phyloP scores from a whole-genome alignment of 345 rosid genomes.

The Boechera retrofracta region DNA sequence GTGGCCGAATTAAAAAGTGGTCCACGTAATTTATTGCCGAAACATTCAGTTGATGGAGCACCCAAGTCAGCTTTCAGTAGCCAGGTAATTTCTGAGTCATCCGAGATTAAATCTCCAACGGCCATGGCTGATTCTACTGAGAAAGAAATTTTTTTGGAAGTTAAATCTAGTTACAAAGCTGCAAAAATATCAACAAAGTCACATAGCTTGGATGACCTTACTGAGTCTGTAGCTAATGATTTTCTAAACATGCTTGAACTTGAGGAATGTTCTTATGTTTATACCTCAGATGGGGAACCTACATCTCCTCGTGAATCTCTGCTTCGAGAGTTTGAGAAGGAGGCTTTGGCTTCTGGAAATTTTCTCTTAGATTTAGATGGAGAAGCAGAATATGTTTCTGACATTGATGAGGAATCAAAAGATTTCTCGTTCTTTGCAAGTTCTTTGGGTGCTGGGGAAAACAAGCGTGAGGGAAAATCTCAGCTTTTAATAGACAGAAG shows the following conservation, averaged over 20 bases:
- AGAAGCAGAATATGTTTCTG: constrained; percentile 36
- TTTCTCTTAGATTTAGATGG: constrained; percentile 51
- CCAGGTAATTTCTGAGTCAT: constrained; percentile 47
- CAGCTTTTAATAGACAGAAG: constrained; percentile 54
- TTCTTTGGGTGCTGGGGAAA: constrained; percentile 47
- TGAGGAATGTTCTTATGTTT: constrained; percentile 51
- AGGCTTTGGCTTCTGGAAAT: constrained; percentile 60
- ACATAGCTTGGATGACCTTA: constrained; percentile 64
- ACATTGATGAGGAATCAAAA: constrained; percentile 39
- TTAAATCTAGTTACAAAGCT: constrained; percentile 52
- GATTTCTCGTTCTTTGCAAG: constrained; percentile 51
- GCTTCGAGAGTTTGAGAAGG: constrained; percentile 76
- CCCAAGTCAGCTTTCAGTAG: constrained; percentile 47
- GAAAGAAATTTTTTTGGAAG: constrained; percentile 47
- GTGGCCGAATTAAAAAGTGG: constrained; percentile 38
- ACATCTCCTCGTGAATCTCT: constrained; percentile 85
- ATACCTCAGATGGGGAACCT: constrained; percentile 54
- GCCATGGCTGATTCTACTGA: constrained; percentile 41
- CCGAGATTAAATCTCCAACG: constrained; percentile 44
- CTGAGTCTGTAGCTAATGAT: constrained; percentile 69
- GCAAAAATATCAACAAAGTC: constrained; percentile 51
- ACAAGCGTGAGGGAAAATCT: constrained; percentile 44
- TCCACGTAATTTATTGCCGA: constrained; percentile 27
- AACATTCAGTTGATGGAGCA: constrained; percentile 41
- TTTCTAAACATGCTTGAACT: constrained; percentile 69